phyloP scores from a whole-genome alignment of 192 early-diverging fungal genomes.

The Rhizophagus sp. region DNA sequence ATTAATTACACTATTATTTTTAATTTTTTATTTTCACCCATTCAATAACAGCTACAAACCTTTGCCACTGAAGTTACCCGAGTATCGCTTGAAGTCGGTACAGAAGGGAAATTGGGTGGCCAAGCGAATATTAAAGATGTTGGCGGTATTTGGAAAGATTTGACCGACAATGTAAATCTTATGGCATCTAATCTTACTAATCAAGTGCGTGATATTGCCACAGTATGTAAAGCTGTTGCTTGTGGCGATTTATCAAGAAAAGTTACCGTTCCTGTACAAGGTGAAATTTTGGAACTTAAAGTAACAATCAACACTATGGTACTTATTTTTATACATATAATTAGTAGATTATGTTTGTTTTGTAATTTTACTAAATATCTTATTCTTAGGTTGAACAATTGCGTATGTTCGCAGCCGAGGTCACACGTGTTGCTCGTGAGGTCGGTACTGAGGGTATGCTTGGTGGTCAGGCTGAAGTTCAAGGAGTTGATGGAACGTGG shows the following conservation, averaged over 20 bases:
- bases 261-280: slow-evolving; percentile 47
- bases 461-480: slow-evolving; percentile 57
- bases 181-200: slow-evolving; percentile 64
- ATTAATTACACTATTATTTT: no score
- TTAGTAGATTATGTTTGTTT: not conserved
- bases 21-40: not conserved
- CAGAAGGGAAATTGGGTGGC: slow-evolving; percentile 66
- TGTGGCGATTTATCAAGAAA: slow-evolving; percentile 55
- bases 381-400: slow-evolving; percentile 48
- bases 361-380: not conserved
- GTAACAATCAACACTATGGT: slow-evolving; percentile 54
- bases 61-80: slow-evolving; percentile 70
- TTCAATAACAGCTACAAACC: slow-evolving; percentile 26
- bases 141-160: slow-evolving; percentile 63
- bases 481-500: slow-evolving; percentile 61
- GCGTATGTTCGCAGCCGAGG: slow-evolving; percentile 50
- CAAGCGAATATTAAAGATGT: slow-evolving; percentile 61
- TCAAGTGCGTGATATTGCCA: slow-evolving; percentile 60
- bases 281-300: slow-evolving; percentile 56
- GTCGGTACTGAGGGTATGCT: slow-evolving; percentile 52
- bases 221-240: slow-evolving; percentile 59
- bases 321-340: not conserved
- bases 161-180: slow-evolving; percentile 63
- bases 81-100: slow-evolving; percentile 67
- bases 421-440: slow-evolving; percentile 51